Evolutionary conservation across 129 eudicot genomes (phyloP), one percentile per base, ranked within the genome.

Genomic region (Chrysanthemum seticuspe): DNA sequence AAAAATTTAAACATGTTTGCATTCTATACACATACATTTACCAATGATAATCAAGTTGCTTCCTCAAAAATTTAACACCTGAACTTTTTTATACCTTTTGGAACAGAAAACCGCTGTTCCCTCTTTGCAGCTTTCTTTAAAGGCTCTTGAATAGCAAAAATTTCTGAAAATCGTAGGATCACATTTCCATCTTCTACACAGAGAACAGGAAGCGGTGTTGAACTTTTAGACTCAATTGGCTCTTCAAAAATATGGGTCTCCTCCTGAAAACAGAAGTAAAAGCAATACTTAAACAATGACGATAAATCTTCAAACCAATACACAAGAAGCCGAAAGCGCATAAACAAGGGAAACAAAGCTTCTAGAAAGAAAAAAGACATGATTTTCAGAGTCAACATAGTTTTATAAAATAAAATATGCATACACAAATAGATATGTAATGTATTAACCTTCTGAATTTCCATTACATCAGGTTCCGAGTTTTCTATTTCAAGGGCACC

Each of bases 91-190:
- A 75, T 74, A 92, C 98, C 98, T 93, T 79, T 89, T 75, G 89
- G 80, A 70, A 88, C 79, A 71, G 84, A 71, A 70, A 84, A 88
- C 81, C 81, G 72, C 50, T 62, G 87, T 13, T 86, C 97, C 78
- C 87, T 86, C 77, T 88, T 90, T 67, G 76, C 83, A 16, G 85
- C 84, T 77, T 84, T 89, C 80, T 82, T 90, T 59, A 83, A 36
- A 61, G 98, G 89, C 79, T 86, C 85, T 16, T 88, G 85, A 73
- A 89, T 83, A 31, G 93, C 98, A 70, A 94, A 94, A 65, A 94
- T 94, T 85, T 94, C 98, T 62, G 98, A 94, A 74, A 94, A 90
- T 3, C 89, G 82, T 63, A 94, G 76, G 34, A 94, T 88, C 49
- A 82, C 90, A 64, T 66, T 63, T 70, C 98, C 98, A 75, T 90